Evolutionary conservation across 495 filamentous ascomycete genomes (phyloP).

Genomic region (Letharia lupina): DNA sequence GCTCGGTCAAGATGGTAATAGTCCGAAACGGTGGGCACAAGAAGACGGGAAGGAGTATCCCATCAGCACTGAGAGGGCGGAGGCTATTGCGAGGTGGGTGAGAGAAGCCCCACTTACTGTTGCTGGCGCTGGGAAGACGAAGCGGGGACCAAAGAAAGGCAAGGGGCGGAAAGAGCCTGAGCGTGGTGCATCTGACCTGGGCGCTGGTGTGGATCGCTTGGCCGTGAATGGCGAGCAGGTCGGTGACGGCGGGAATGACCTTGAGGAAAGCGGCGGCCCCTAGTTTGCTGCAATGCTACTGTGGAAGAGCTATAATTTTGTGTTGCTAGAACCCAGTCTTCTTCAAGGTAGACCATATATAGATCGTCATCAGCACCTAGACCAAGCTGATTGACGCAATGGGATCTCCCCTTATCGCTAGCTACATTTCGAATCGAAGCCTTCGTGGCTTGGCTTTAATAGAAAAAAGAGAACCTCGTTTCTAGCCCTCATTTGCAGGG

Average conservation of each 20-base stretch:
- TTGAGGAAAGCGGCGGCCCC: neutral
- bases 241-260: neutral
- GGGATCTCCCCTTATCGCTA: neutral
- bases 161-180: neutral
- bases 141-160: conserved; percentile 13
- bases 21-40: conserved; percentile 53
- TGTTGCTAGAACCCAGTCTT: neutral
- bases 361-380: neutral
- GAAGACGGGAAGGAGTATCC: conserved; percentile 60
- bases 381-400: neutral
- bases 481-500: neutral
- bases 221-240: conserved; percentile 2
- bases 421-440: neutral
- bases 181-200: neutral
- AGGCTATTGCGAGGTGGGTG: conserved; percentile 60
- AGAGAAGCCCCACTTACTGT: conserved; percentile 44
- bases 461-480: no score
- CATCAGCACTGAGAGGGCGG: conserved; percentile 58
- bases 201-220: conserved; percentile 1
- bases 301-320: neutral
- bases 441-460: neutral
- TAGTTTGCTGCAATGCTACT: neutral
- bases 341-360: neutral
- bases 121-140: conserved; percentile 17
- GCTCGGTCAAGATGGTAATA: conserved; percentile 2